Base-by-base conservation (phyloP, 768 basidiomycete genomes). In the Termitomyces sp. region DNA sequence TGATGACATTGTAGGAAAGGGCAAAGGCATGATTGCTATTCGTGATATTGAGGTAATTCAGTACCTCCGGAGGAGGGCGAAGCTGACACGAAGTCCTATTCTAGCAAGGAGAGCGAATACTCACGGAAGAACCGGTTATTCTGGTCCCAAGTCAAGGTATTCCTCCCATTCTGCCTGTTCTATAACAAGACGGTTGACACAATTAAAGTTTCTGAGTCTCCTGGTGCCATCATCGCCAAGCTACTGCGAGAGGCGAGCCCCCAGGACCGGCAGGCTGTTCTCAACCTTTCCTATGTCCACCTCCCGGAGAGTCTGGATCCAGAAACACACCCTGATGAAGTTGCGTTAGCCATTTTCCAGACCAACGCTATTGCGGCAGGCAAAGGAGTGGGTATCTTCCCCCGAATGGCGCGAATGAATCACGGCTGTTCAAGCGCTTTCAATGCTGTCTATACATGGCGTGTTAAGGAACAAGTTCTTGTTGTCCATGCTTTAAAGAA, bases 381-480 rank as follows among this genome's bases (percentile, higher is more conserved):
- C 1, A 68, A 73, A 1, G 63, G 69, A 19, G 79, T 80, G 3
- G 86, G 84, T 0, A 72, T 89, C n/a, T 87, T 87, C 65, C 85
- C 85, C n/a, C 72, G 66, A 21, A 85, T 82, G 76, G 83, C 85
- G 12, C 74, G 86, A 43, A 60, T 87, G 58, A 89, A 89, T 61
- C 86, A 87, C 59, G 86, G 82, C 0, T 87, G 86, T 63, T 80
- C 84, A 3, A 73, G 77, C 53, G 83, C 83, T 6, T 87, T 89
- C 71, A 87, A 87, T 66, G 75, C 74, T 5, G 81, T 87, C 12
- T 87, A 87, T 63, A 74, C 74, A 0, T 87, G 81, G 81, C 72
- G 83, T 50, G 75, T 79, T 44, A 64, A 70, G 30, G 81, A 83
- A 54, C 64, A 68, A 11, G 67, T 68, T 3, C 62, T 86, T 21